A percentile compares a stretch with the other conserved stretches of the same genome.
These are phyloP conservation scores for Reticulascus tulasneorum DNA, from an alignment of 2,329 filamentous ascomycete species.

Conservation along the genomic window DNA sequence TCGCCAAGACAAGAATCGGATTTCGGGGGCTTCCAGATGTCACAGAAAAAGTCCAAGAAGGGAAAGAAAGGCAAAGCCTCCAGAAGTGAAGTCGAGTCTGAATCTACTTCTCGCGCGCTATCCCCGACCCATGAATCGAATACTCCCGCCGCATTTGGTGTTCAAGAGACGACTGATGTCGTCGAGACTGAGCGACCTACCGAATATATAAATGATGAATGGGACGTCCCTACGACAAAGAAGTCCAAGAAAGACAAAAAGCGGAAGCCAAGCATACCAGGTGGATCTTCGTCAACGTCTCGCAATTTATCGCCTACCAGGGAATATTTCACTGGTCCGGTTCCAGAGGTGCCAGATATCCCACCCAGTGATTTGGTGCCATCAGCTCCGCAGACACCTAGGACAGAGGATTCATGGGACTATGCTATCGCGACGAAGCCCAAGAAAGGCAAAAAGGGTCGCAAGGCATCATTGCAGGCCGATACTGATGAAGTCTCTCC, in stretches of 20 bases:
- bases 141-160: too few species aligned
- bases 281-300: slow-evolving; percentile 1
- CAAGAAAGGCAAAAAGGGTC: slow-evolving; percentile 26
- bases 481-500: too few species aligned
- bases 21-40: not conserved
- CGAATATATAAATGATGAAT: slow-evolving; percentile 8
- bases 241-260: slow-evolving; percentile 18
- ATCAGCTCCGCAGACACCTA: not conserved
- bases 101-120: slow-evolving; percentile 8
- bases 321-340: not conserved
- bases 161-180: not conserved
- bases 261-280: too few species aligned
- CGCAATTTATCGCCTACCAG: slow-evolving; percentile 1
- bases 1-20: slow-evolving; percentile 2
- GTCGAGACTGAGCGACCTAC: not conserved
- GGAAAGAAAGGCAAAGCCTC: slow-evolving; percentile 32
- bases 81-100: slow-evolving; percentile 17
- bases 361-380: slow-evolving; percentile 4
- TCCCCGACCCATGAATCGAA: slow-evolving; percentile 3
- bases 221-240: slow-evolving; percentile 5
- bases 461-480: too few species aligned
- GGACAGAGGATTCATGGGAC: not conserved
- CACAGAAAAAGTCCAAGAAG: slow-evolving; percentile 28
- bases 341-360: slow-evolving; percentile 3
- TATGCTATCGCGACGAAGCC: slow-evolving; percentile 16